Evolutionary conservation across 306 rosid genomes (phyloP), one percentile per base, ranked within the genome.

Genomic region (Cotoneaster glaucophyllus): DNA sequence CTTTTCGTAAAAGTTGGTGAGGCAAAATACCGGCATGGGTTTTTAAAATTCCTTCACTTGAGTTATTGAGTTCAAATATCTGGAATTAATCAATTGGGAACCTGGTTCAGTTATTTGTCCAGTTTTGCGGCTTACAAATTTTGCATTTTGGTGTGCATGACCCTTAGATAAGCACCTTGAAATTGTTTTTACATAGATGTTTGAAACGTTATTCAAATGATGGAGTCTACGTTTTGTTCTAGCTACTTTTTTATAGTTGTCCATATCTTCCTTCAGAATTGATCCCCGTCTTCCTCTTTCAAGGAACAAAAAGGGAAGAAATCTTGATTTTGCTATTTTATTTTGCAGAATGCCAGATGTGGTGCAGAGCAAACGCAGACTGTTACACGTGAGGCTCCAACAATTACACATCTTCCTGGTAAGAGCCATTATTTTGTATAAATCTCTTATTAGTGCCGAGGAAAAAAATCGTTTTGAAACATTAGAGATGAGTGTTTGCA

Each of bases 351-450:
- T 84, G 97, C 99, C 56, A 87, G 88, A 80, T 90, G 96, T 61
- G 81, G 82, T 32, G 92, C 97, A 1, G 97, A 89, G 86, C 99
- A 96, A 89, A 93, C 99, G 21, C 97, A 93, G 77, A 96, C 98
- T 3, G 87, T 96, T 66, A 83, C 89, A 11, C 93, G 91, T 25
- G 81, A 96, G 79, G 90, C 99, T 78, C 99, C 99, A 29, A 96
- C 99, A 67, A 96, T 96, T 25, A 96, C 99, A 74, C 93, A 89
- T 78, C 24, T 93, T 83, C 97, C 98, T 41, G 96, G 99, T 95
- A 90, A 85, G 65, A 73, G 69, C 76, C 22, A 56, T 34, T 31
- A 63, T 29, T 3, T 71, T 10, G 26, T 21, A 18, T 63, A 41
- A 10, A 6, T 54, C 26, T 18, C 64, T 29, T 50, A 11, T 31